phyloP scores from a whole-genome alignment of 1,139 yeast species.

The Protomyces pachydermus region DNA sequence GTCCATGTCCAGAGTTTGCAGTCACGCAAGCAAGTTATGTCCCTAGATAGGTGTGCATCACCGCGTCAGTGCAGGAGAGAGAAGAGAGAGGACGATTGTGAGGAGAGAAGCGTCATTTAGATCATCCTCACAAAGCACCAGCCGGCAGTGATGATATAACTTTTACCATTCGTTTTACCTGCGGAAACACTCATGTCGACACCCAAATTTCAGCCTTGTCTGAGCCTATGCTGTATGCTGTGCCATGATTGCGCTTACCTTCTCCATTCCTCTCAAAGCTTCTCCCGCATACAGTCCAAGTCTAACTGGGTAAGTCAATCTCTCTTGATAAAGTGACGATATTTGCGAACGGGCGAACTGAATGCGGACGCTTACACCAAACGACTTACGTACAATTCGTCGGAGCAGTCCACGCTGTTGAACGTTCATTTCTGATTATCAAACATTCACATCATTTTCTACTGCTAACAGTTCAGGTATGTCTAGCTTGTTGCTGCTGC shows the following conservation, averaged over 20 bases:
- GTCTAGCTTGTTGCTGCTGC: not conserved
- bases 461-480: not conserved
- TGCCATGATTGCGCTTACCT: not conserved
- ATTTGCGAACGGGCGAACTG: constrained; percentile 28
- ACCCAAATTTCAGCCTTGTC: constrained; percentile 28
- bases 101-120: not conserved
- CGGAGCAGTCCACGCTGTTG: constrained; percentile 16
- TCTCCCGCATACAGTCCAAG: not conserved
- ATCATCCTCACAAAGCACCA: not conserved
- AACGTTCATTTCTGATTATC: constrained; percentile 26
- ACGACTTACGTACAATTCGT: constrained; percentile 28
- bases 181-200: constrained; percentile 20
- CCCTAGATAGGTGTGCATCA: not conserved
- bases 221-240: not conserved
- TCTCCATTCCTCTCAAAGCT: not conserved
- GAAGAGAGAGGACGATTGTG: not conserved
- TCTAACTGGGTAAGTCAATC: not conserved
- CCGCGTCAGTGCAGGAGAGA: not conserved
- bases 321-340: constrained; percentile 8
- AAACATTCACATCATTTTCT: not conserved
- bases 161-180: constrained; percentile 25
- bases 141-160: constrained; percentile 16
- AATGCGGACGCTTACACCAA: constrained; percentile 10
- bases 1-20: not conserved
- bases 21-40: not conserved